phyloP scores from a whole-genome alignment of 1,284 basidiomycete species.

The Pascua sp. region DNA sequence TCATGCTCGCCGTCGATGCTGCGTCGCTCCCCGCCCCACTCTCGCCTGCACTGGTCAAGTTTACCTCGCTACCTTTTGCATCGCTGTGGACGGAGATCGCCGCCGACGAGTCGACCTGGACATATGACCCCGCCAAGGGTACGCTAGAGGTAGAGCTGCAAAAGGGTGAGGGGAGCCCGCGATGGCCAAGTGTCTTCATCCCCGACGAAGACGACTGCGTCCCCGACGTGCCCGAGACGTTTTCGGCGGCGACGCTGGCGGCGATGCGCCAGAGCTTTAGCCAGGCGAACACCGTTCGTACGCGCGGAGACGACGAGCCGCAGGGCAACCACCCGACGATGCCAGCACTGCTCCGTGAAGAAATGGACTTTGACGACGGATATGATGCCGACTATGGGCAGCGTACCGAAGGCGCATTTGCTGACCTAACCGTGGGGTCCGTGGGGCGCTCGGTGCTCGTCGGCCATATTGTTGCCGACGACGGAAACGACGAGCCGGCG shows the following conservation, averaged over 20 bases:
- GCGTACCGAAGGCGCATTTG: slow-evolving; percentile 54
- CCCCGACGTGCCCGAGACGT: slow-evolving; percentile 78
- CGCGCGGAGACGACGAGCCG: slow-evolving; percentile 24
- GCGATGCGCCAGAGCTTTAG: slow-evolving; percentile 62
- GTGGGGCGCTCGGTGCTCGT: slow-evolving; percentile 38
- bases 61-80: slow-evolving; percentile 54
- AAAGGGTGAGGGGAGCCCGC: slow-evolving; percentile 67
- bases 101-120: slow-evolving; percentile 74
- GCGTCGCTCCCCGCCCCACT: slow-evolving; percentile 29
- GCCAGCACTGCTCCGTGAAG: slow-evolving; percentile 45
- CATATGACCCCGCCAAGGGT: slow-evolving; percentile 70
- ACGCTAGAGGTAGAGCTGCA: slow-evolving; percentile 77
- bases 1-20: slow-evolving; percentile 51
- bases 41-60: slow-evolving; percentile 56
- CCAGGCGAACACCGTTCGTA: slow-evolving; percentile 17
- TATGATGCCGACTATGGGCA: slow-evolving; percentile 51
- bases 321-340: slow-evolving; percentile 35
- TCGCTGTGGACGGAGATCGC: slow-evolving; percentile 72
- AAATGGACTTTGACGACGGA: slow-evolving; percentile 48
- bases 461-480: slow-evolving; percentile 20
- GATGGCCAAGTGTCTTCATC: slow-evolving; percentile 79
- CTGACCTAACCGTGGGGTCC: slow-evolving; percentile 20
- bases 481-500: slow-evolving; percentile 3
- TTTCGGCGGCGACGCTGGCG: slow-evolving; percentile 77
- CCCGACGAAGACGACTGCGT: slow-evolving; percentile 31